Base-by-base conservation (phyloP, 2,329 filamentous ascomycete genomes). In the Venturia effusa region DNA sequence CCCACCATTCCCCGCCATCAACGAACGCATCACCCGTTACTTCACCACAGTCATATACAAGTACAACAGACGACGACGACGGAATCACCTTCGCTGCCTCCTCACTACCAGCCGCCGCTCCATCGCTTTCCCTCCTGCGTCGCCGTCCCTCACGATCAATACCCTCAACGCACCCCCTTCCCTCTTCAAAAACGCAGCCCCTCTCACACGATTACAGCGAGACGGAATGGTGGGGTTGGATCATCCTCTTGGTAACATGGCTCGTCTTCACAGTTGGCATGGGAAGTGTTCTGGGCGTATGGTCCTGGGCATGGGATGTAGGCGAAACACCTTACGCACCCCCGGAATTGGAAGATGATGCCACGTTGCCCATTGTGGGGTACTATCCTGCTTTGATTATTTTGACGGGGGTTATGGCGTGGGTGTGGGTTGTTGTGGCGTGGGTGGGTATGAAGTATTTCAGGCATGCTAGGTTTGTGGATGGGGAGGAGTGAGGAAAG, bases 371-470 rank as follows among this genome's bases (percentile, higher is more conserved):
- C 2, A 96, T 99, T 71, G 90, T 95, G 13, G 94, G 95, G 11
- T 99, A 99, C 76, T 99, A 99, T 76, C 94, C 94, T 30, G 91
- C 92, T 13, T 78, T 99, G 71, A 89, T 97, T 68, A 94, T 97
- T 65, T 79, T 97, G 68, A 97, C 93, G 3, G 88, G 87, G 59
- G 90, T 99, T 34, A 97, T 99, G 90, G 92, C 92, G 22, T 99
- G 94, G 94, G 91, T 97, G 6, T 99, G 94, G 94, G 94, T 97
- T 22, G 86, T 96, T 15, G 87, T 95, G 65, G 94, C 95, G 13
- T 99, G 94, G 94, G 88, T 97, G 60, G 94, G 94, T 30, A 97
- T 99, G 93, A 99, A 99, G 75, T 97, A 97, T 75, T 99, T 99
- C 73, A 86, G 92, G 69, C 94, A 99, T 80, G 93, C 94, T 40